Base-by-base conservation (phyloP, 2,329 filamentous ascomycete genomes). In the Beauveria medogensis region DNA sequence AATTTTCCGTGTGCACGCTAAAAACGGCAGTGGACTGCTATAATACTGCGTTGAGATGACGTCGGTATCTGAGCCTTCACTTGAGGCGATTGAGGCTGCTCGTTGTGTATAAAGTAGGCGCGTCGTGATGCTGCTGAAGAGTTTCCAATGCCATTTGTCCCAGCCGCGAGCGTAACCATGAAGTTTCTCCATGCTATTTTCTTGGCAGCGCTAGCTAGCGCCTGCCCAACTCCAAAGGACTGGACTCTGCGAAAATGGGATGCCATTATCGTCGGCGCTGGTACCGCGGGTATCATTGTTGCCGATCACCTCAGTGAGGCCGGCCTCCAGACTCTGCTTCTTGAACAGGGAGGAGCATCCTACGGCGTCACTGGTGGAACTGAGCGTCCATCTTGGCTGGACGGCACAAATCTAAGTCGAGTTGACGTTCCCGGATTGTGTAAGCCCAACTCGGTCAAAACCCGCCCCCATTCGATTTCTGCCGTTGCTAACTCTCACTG, bases 371-470 rank as follows among this genome's bases (percentile, higher is more conserved):
- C 76, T 1, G 79, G 79, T 26, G 78, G 78, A 18, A 74, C 65
- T n/a, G 77, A 75, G 62, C 73, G 71, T 65, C 80, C 80, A 1
- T 68, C 64, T 14, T 82, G 80, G 80, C 70, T 83, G 20, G 66
- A 74, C 12, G 75, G 74, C 12, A 80, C 78, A 28, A 69, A 75
- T 3, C 67, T 83, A 12, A 79, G 77, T 61, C 75, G 80, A 47
- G 80, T 82, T 8, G 80, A 83, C 61, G 79, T 82, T 0, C 80
- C 80, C 3, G 80, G 80, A 12, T 69, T 82, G 2, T 80, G 75
- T 72, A 68, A 37, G 34, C 12, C 5, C 2, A 34, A 34, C 34
- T 68, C 67, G 69, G 14, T 12, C 18, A 3, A 43, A 3, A 30
- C 1, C 5, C 18, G 2, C 26, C 12, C 26, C 24, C 3, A 24